Base-by-base conservation (phyloP, 75 land plant genomes). In the Chamaecyparis obtusa region DNA sequence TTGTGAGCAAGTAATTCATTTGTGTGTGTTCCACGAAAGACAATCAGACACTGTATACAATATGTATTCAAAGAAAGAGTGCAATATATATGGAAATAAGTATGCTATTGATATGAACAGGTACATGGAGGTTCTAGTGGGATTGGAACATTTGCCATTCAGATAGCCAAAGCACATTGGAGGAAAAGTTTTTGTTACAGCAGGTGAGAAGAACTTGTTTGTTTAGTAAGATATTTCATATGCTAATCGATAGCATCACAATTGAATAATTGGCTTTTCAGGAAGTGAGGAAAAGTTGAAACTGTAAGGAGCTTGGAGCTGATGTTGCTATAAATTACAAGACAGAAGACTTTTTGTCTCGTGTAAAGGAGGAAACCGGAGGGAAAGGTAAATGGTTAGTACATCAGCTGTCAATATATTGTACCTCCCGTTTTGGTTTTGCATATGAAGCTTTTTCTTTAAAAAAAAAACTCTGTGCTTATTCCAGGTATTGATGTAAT, bases 301-400 rank as follows among this genome's bases (percentile, higher is more conserved):
- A 81, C 43, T 97, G 98, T 89, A 95, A 93, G 86, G 90, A 90
- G 54, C 93, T 97, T 89, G 99, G 99, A 36, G 99, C 98, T 49
- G 99, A 96, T 92, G 96, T 96, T n/a, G 88, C 91, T 71, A 97
- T 97, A 69, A 97, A 97, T 88, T 97, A 97, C 86, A 97, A 96
- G 87, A 87, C 90, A 7, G 95, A 97, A 89, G 98, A 97, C 84
- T 97, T 97, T 87, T 95, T 96, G 85, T 91, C 91, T 69, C 88
- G 96, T 10, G 89, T 95, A 51, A 94, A 95, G 87, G 95, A 95
- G 84, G 95, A 92, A 89, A 95, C 98, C 48, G 95, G 88, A 60
- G 99, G 99, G 32, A 92, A 95, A 55, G 95, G 99, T 69, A 36
- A 80, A 41, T 80, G 21, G 24, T 80, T 17, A 7, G 49, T 43